Base-by-base conservation (phyloP, 257 asterid genomes). In the Fraxinus americana region DNA sequence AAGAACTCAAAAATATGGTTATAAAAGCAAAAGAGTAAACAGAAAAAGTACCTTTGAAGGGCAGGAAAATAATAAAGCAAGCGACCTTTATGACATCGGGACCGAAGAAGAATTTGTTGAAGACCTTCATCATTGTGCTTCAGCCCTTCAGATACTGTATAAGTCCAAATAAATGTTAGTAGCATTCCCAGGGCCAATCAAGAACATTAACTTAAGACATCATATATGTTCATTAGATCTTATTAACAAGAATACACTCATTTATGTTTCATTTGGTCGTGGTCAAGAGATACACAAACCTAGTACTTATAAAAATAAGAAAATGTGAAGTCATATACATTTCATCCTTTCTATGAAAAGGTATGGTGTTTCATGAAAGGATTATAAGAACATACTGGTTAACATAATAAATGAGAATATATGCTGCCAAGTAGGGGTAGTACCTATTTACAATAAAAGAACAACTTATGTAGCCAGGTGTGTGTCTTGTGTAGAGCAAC, bases 81-180 rank as follows among this genome's bases (percentile, higher is more conserved):
- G 67, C 98, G 97, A 78, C 98, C 98, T 90, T 94, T 94, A 81
- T 89, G 98, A 86, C 98, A 92, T 84, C 96, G 91, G 67, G 98
- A 92, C 35, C 86, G 89, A 73, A 76, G 83, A 78, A 94, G 93
- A 77, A 83, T 87, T 78, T 83, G 89, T 82, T 86, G 89, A 61
- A 94, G 89, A 85, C 91, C 91, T 84, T 85, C 87, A 77, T 79
- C 77, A 79, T 81, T 89, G 6, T 80, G 71, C 82, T 75, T 80
- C 77, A 79, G 79, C 67, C 84, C 87, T 74, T 70, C 77, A 69
- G 90, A 87, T 74, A 85, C 98, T 90, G 85, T 82, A 77, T 9
- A 78, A 72, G 39, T 52, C 30, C 81, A 79, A 61, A 63, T 59
- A 3, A 41, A 21, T 43, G 19, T 63, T n/a, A 63, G n/a, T 75